Conservation (phyloP, 768 basidiomycete species). For the Phanerochaete carnosa region DNA sequence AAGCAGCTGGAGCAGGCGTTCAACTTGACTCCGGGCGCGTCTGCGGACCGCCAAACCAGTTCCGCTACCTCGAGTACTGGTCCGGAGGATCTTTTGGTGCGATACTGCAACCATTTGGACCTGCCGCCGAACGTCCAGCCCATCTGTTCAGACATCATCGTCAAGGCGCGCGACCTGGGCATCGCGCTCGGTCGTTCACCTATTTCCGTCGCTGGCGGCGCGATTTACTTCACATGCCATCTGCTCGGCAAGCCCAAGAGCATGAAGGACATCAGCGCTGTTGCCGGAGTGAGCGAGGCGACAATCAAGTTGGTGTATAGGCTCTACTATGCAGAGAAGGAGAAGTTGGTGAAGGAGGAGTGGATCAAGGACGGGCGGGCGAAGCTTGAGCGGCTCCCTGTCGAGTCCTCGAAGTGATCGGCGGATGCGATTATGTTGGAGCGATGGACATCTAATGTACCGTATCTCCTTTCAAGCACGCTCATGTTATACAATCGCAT, state of each 20-base stretch:
- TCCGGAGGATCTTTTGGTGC: conserved; percentile 85
- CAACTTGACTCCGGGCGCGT: conserved; percentile 80
- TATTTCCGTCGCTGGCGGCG: conserved; percentile 97
- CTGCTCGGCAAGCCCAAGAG: conserved; percentile 73
- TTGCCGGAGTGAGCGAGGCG: conserved; percentile 93
- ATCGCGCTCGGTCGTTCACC: conserved; percentile 94
- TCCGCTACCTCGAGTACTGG: conserved; percentile 54
- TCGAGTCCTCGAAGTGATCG: conserved; percentile 21
- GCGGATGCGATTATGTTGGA: not conserved
- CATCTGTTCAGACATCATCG: conserved; percentile 80
- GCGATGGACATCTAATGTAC: not conserved
- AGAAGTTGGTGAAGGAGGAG: conserved; percentile 79
- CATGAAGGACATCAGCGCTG: conserved; percentile 81
- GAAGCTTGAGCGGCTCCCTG: conserved; percentile 37
- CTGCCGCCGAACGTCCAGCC: conserved; percentile 79
- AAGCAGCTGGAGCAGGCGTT: conserved; percentile 86
- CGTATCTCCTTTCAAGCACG: not conserved
- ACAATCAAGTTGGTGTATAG: conserved; percentile 91
- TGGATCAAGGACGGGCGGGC: conserved; percentile 83
- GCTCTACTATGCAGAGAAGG: conserved; percentile 68
- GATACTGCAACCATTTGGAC: conserved; percentile 91
- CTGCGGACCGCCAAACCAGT: conserved; percentile 38
- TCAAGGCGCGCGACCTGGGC: conserved; percentile 75
- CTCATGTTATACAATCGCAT: not conserved
- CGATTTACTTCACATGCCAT: conserved; percentile 90